Conservation (phyloP, 805 yeast species). For the Henningerozyma blattae region DNA sequence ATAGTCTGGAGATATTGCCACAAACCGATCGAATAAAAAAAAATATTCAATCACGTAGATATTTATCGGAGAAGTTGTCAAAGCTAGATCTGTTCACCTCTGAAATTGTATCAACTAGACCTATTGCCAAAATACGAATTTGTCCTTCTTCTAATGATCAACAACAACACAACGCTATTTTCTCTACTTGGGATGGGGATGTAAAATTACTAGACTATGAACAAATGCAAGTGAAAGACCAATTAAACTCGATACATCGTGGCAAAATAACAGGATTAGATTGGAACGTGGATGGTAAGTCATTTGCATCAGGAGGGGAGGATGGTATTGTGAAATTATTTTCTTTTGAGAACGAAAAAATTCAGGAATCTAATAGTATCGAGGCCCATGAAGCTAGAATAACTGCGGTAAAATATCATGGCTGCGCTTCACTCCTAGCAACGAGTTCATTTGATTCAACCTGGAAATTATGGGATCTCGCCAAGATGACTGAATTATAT, state of each 20-base stretch:
- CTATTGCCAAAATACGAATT: slow-evolving; percentile 47
- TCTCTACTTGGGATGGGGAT: slow-evolving; percentile 67
- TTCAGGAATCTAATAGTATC: slow-evolving; percentile 14
- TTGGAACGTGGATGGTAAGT: slow-evolving; percentile 35
- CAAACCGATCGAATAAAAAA: slow-evolving; percentile 21
- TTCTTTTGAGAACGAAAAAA: slow-evolving; percentile 9
- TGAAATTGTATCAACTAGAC: slow-evolving; percentile 57
- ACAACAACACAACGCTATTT: slow-evolving; percentile 6
- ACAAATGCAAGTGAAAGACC: slow-evolving; percentile 23
- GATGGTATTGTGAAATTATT: slow-evolving; percentile 32
- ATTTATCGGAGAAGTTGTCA: slow-evolving; percentile 24
- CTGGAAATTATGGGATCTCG: slow-evolving; percentile 80
- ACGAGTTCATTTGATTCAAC: slow-evolving; percentile 76
- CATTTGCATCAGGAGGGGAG: slow-evolving; percentile 34
- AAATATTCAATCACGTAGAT: slow-evolving; percentile 38
- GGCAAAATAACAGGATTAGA: slow-evolving; percentile 65
- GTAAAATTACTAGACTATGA: slow-evolving; percentile 36
- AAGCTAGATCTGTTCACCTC: slow-evolving; percentile 45
- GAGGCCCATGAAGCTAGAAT: slow-evolving; percentile 47
- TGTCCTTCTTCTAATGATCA: slow-evolving; percentile 23
- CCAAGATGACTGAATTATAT: slow-evolving; percentile 35
- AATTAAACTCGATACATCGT: slow-evolving; percentile 22
- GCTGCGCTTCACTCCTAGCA: slow-evolving; percentile 41
- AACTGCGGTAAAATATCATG: slow-evolving; percentile 52
- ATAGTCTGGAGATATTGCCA: slow-evolving; percentile 23